Conservation (phyloP, 192 early-diverging fungal genomes). For the Backusella macrospora region DNA sequence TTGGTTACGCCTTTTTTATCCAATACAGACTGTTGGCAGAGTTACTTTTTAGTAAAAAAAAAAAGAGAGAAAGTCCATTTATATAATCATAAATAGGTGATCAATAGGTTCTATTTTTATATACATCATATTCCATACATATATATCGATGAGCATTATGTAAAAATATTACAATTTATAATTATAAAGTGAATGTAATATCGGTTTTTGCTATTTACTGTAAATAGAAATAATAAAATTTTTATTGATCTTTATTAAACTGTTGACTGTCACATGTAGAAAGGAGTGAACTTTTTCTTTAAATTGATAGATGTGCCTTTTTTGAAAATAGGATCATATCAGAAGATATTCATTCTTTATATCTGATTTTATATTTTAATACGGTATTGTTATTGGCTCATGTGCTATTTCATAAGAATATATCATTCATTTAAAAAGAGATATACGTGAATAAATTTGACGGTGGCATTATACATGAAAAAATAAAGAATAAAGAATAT, state of each 20-base stretch:
- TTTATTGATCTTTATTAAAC: background rate
- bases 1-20: background rate
- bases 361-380: background rate
- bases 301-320: background rate
- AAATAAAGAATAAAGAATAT: too few species aligned
- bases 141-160: background rate
- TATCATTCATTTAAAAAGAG: too few species aligned
- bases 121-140: background rate
- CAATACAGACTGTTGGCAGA: background rate
- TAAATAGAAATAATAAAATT: background rate
- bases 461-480: too few species aligned
- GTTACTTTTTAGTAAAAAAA: background rate
- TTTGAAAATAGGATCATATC: background rate
- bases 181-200: background rate
- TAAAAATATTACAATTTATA: background rate
- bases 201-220: too few species aligned
- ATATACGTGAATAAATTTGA: too few species aligned
- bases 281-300: background rate
- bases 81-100: background rate
- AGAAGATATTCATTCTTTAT: background rate
- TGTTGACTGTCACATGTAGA: conserved; percentile 2
- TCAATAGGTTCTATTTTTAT: background rate
- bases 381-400: too few species aligned
- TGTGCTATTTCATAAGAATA: background rate
- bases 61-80: background rate